These are phyloP conservation scores for Nakazawaea laoshanensis DNA, from an alignment of 805 yeast species.

Conservation along the genomic window DNA sequence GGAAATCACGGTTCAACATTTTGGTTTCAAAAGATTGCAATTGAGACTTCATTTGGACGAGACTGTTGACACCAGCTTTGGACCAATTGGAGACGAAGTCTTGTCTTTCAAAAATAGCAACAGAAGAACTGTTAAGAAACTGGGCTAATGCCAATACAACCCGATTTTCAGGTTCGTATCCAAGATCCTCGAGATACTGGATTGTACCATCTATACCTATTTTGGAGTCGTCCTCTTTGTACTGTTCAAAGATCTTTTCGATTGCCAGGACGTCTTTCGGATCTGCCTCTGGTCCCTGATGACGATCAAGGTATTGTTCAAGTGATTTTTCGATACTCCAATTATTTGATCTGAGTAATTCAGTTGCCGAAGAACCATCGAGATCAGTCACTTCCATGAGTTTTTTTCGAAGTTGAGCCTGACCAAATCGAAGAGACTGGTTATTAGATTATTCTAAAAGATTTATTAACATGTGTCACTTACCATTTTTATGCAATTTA, in stretches of 20 bases:
- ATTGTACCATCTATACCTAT: conserved; percentile 81
- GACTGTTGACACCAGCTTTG: conserved; percentile 17
- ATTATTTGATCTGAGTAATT: no score
- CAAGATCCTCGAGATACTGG: conserved; percentile 55
- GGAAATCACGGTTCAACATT: conserved; percentile 29
- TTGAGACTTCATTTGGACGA: conserved; percentile 38
- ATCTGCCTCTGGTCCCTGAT: no score
- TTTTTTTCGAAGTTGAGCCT: conserved; percentile 15
- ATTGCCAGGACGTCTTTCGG: conserved; percentile 17
- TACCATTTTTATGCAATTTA: no score
- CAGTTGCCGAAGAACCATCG: conserved; percentile 23
- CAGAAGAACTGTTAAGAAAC: conserved; percentile 54
- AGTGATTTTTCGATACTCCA: no score
- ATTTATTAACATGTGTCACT: no score
- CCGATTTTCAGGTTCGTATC: conserved; percentile 66
- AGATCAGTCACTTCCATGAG: conserved; percentile 35
- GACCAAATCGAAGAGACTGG: no score
- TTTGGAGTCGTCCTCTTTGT: conserved; percentile 18
- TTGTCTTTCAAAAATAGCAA: conserved; percentile 49
- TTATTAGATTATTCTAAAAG: no score
- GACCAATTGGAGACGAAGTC: conserved; percentile 56
- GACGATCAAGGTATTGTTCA: no score
- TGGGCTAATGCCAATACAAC: conserved; percentile 64
- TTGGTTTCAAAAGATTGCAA: conserved; percentile 27
- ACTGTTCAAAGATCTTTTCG: conserved; percentile 24